Conservation (phyloP, 169 alveolate genomes). For the Cryptosporidium ryanae region DNA sequence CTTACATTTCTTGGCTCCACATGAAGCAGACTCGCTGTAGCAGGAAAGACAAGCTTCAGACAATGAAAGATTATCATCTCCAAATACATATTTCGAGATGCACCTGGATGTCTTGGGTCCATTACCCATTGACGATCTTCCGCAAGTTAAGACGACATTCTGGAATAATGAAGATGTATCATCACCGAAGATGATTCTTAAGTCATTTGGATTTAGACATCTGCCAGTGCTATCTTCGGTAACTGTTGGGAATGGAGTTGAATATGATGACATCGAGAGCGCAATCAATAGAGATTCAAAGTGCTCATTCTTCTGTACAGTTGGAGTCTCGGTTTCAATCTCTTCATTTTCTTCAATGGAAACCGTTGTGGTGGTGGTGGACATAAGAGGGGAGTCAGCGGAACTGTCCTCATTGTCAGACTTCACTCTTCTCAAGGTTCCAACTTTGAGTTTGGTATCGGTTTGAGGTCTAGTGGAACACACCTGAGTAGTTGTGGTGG, state of each 20-base stretch:
- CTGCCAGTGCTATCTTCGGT: slow-evolving; percentile 36
- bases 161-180: slow-evolving; percentile 1
- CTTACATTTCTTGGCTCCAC: slow-evolving; percentile 64
- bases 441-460: background rate
- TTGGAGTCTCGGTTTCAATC: background rate
- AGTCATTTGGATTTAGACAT: slow-evolving; percentile 25
- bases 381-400: background rate
- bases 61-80: background rate
- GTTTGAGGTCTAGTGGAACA: slow-evolving; percentile 27
- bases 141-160: slow-evolving; percentile 34
- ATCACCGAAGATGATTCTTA: slow-evolving; percentile 18
- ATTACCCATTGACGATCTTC: slow-evolving; percentile 65
- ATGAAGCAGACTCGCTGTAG: slow-evolving; percentile 41
- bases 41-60: slow-evolving; percentile 43
- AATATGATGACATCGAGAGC: background rate
- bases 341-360: background rate
- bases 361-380: background rate
- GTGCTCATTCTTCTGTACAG: background rate
- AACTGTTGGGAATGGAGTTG: slow-evolving; percentile 46
- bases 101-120: slow-evolving; percentile 34
- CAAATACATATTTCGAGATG: background rate
- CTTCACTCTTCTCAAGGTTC: background rate
- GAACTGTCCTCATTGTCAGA: background rate
- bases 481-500: background rate
- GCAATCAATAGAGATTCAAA: background rate